These are phyloP conservation scores for Cercis canadensis DNA, from an alignment of 306 rosid genomes.

Conservation along the genomic window DNA sequence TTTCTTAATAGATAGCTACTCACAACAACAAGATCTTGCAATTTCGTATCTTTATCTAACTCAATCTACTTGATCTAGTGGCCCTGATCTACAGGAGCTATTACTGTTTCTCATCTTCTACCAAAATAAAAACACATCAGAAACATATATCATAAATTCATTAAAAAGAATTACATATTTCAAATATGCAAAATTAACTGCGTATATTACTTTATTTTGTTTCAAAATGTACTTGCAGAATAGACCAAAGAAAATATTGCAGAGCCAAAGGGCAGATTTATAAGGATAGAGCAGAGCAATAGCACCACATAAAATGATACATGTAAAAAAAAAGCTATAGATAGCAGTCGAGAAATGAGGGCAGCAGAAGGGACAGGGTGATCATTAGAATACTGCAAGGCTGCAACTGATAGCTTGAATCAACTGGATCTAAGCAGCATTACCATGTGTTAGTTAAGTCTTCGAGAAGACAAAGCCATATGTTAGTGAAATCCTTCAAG, in stretches of 20 bases:
- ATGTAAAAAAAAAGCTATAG: too few species aligned
- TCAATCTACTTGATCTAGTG: too few species aligned
- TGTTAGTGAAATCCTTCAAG: background rate
- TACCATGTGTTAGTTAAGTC: constrained; percentile 20
- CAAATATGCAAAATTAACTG: constrained; percentile 7
- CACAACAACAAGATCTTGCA: too few species aligned
- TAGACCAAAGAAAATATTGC: background rate
- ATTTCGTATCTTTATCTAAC: too few species aligned
- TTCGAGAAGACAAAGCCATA: background rate
- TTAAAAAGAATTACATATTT: background rate
- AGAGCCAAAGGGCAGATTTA: background rate
- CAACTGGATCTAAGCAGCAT: constrained; percentile 23
- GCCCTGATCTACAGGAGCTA: too few species aligned
- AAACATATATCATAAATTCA: constrained; percentile 10
- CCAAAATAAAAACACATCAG: background rate
- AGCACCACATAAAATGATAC: constrained; percentile 2
- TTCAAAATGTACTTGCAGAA: constrained; percentile 21
- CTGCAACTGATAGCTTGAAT: background rate
- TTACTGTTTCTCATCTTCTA: too few species aligned
- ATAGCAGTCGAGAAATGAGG: too few species aligned
- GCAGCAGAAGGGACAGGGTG: too few species aligned
- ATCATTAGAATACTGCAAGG: background rate
- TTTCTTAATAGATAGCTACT: too few species aligned
- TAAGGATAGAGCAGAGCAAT: background rate
- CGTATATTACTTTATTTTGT: constrained; percentile 12